Evolutionary conservation across 306 rosid genomes (phyloP).

Genomic region (Leucaena leucocephala): DNA sequence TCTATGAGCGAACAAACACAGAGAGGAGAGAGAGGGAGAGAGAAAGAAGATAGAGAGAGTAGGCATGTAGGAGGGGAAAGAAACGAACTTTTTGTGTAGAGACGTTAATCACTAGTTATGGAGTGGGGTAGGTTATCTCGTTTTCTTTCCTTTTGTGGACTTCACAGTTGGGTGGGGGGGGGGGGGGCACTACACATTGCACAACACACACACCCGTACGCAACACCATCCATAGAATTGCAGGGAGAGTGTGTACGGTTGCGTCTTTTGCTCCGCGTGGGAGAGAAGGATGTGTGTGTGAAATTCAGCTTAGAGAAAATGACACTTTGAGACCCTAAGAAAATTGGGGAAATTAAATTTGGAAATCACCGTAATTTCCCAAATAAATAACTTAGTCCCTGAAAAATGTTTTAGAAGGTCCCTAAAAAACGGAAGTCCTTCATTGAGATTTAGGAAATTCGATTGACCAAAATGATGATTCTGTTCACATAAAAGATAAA

Average conservation of each 20-base stretch:
- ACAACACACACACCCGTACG: too few relatives aligned
- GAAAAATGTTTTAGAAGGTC: too few relatives aligned
- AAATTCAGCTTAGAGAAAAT: not conserved
- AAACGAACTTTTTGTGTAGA: not conserved
- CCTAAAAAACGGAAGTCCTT: too few relatives aligned
- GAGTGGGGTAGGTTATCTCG: not conserved
- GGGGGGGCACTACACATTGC: too few relatives aligned
- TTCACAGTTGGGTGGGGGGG: not conserved
- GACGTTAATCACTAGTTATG: not conserved
- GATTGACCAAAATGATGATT: too few relatives aligned
- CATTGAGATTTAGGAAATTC: too few relatives aligned
- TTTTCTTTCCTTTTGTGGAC: not conserved
- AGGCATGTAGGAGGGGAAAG: not conserved
- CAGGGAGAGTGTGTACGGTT: too few relatives aligned
- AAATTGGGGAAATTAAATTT: too few relatives aligned
- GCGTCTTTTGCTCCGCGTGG: too few relatives aligned
- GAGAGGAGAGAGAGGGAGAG: not conserved
- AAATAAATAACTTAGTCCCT: too few relatives aligned
- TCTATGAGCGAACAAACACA: not conserved
- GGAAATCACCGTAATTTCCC: too few relatives aligned
- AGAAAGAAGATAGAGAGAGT: not conserved
- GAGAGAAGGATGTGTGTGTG: not conserved
- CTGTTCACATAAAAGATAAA: too few relatives aligned
- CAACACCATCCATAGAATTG: not conserved
- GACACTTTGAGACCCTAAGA: not conserved